Base-by-base conservation (phyloP, 2,329 filamentous ascomycete genomes). In the Pyrenochaeta sp. region DNA sequence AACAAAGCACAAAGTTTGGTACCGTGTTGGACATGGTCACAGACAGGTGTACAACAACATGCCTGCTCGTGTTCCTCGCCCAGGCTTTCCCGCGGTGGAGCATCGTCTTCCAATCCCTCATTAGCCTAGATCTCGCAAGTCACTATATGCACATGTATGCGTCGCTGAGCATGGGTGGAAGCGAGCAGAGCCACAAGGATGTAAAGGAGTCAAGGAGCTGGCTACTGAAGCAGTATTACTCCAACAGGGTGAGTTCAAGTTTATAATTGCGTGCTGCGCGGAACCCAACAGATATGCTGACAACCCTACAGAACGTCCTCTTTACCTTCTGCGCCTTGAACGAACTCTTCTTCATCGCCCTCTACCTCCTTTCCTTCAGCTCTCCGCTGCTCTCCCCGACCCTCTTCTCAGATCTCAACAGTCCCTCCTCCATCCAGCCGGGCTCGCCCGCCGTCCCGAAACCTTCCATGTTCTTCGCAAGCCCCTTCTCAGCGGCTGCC, bases 131-230 rank as follows among this genome's bases (percentile, higher is more conserved):
- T 73, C 81, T 99, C 55, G 89, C 94, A 19, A 96, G 91, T 71
- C 94, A 99, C 74, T 99, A 97, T 71, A 93, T 97, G 80, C 94
- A 99, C 77, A 99, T 99, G 94, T 97, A 96, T 70, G 90, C 92
- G 9, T 96, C 91, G 1, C 78, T 96, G 64, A 86, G 87, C 55
- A 94, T 96, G 84, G 90, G 88, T 40, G 90, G 90, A 39, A 81
- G 84, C 40, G 83, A 85, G 13, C 77, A 83, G 60, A 89, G 91
- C 77, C 94, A 99, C 78, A 99, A 99, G 84, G 92, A 89, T 61
- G 86, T 99, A 38, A 90, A 96, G 68, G 87, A 88, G 73, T 89
- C 83, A 69, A 81, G 91, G 71, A 96, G 90, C 77, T 90, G 87
- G 84, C 79, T 97, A 46, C 76, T 99, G 71, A 94, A 96, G 74